A percentile compares a stretch with the other conserved stretches of the same genome.
These are phyloP conservation scores for Fraxinus excelsior DNA, from an alignment of 257 asterid species.

Conservation along the genomic window DNA sequence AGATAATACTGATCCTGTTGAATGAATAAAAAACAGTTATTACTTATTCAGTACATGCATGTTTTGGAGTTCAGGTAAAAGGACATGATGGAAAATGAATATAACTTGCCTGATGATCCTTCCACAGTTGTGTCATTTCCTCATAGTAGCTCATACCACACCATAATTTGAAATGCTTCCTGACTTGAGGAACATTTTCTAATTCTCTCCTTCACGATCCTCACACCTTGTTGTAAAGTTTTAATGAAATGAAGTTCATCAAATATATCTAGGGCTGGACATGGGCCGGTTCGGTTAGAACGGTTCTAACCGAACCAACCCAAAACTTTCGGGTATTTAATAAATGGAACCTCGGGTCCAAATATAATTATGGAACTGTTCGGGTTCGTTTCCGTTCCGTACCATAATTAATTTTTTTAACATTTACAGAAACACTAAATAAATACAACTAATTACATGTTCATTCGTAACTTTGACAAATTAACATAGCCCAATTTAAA, in stretches of 20 bases:
- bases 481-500: too few relatives aligned
- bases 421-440: too few relatives aligned
- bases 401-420: too few relatives aligned
- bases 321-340: too few relatives aligned
- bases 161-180: conserved; percentile 95
- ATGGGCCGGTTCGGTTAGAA: too few relatives aligned
- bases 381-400: too few relatives aligned
- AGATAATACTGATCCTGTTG: background rate
- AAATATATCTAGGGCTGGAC: too few relatives aligned
- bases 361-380: too few relatives aligned
- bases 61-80: conserved; percentile 6
- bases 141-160: conserved; percentile 74
- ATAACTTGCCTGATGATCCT: conserved; percentile 69
- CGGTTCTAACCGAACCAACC: too few relatives aligned
- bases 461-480: too few relatives aligned
- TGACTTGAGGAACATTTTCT: conserved; percentile 75
- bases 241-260: conserved; percentile 78
- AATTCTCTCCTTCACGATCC: conserved; percentile 72
- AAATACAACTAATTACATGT: too few relatives aligned
- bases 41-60: background rate
- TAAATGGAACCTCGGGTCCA: too few relatives aligned
- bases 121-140: conserved; percentile 75
- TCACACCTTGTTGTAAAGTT: conserved; percentile 64
- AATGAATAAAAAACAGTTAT: background rate
- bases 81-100: conserved; percentile 12